phyloP scores from a whole-genome alignment of 2,329 filamentous ascomycete genomes.

The Colletotrichum sp. region DNA sequence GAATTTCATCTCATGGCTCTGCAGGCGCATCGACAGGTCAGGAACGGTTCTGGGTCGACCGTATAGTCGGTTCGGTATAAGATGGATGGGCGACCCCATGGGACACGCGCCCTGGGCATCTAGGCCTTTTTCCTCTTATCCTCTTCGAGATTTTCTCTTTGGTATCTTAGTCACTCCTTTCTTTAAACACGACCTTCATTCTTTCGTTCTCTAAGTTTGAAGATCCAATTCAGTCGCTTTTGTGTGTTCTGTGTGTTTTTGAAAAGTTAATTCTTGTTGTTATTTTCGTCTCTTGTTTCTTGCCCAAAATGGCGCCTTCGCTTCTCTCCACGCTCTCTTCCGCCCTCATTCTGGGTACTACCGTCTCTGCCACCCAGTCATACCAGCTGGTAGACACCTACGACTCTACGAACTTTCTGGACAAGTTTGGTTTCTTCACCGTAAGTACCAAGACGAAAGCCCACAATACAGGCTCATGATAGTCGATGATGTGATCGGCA shows the following conservation, averaged over 20 bases:
- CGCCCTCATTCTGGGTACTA: conserved; percentile 10
- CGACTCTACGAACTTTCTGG: conserved; percentile 47
- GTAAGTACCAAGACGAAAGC: conserved; percentile 25
- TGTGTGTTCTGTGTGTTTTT: not conserved
- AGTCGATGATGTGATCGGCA: not conserved
- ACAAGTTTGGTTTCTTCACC: conserved; percentile 50
- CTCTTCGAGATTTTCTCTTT: not conserved
- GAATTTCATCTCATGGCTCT: conserved; percentile 1
- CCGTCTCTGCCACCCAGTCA: not conserved
- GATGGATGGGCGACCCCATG: not conserved
- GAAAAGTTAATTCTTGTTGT: not conserved
- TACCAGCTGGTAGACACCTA: conserved; percentile 22
- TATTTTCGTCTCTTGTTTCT: not conserved
- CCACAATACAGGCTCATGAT: not conserved
- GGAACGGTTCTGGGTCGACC: not conserved
- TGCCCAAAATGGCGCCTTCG: conserved; percentile 20
- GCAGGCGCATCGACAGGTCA: conserved; percentile 3
- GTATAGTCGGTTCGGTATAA: conserved; percentile 8
- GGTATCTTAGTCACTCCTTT: conserved; percentile 16
- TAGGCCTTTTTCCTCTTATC: not conserved
- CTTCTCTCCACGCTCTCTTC: conserved; percentile 20
- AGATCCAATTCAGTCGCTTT: not conserved
- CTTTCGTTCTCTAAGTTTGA: not conserved
- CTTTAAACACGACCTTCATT: not conserved
- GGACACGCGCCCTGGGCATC: conserved; percentile 1